Evolutionary conservation across 768 basidiomycete genomes (phyloP).

Genomic region (Cystofilobasidium ferigula): DNA sequence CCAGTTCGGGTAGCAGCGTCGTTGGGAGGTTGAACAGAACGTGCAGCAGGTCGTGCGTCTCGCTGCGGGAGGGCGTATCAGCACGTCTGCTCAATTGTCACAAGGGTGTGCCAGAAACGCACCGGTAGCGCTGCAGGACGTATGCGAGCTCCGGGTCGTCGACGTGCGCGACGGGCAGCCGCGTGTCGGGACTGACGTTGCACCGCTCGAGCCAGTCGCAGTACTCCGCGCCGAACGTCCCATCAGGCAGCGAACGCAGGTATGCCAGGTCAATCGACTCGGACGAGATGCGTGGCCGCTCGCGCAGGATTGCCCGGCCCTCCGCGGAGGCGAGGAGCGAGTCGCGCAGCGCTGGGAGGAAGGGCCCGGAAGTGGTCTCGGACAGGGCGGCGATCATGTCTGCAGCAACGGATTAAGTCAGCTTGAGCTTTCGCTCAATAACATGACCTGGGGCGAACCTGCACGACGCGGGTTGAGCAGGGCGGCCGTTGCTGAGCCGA

Average conservation of each 20-base stretch:
- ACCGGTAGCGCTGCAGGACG: conserved; percentile 89
- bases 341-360: conserved; percentile 64
- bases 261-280: conserved; percentile 59
- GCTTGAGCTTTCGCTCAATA: no score
- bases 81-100: not conserved
- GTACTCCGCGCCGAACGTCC: conserved; percentile 77
- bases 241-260: conserved; percentile 58
- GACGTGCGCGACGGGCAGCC: conserved; percentile 86
- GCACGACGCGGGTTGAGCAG: conserved; percentile 69
- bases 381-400: conserved; percentile 93
- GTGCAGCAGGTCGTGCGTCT: conserved; percentile 97
- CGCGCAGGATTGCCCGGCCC: conserved; percentile 70
- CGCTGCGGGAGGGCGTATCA: conserved; percentile 32
- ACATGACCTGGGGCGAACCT: conserved; percentile 53
- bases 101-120: not conserved
- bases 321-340: conserved; percentile 66
- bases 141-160: conserved; percentile 92
- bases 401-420: no score
- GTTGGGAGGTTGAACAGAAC: conserved; percentile 80
- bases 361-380: conserved; percentile 76
- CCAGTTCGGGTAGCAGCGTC: conserved; percentile 78
- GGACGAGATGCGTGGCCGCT: conserved; percentile 71
- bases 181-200: conserved; percentile 82
- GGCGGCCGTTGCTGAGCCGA: conserved; percentile 73
- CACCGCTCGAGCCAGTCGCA: conserved; percentile 78